phyloP scores from a whole-genome alignment of 129 eudicot species.

The Flaveria ramosissima region DNA sequence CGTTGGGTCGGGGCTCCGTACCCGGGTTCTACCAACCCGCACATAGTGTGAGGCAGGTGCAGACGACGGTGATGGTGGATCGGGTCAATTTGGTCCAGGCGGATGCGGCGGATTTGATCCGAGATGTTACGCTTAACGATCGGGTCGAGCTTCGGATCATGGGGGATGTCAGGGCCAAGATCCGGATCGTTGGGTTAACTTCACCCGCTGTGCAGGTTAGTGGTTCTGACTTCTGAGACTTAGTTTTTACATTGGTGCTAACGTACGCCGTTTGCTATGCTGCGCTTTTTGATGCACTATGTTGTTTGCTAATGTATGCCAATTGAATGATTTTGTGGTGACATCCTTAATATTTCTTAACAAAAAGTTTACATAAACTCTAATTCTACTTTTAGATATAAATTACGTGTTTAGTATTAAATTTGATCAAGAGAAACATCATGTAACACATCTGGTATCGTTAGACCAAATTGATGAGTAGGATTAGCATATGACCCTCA shows the following conservation, averaged over 20 bases:
- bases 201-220: constrained; percentile 96
- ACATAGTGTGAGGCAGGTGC: constrained; percentile 64
- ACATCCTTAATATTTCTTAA: no score
- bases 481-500: not conserved
- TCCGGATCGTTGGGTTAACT: constrained; percentile 79
- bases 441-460: no score
- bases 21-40: constrained; percentile 84
- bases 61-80: constrained; percentile 69
- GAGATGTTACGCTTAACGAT: constrained; percentile 73
- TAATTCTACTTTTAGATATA: no score
- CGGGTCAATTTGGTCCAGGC: constrained; percentile 70
- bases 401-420: no score
- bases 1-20: constrained; percentile 73
- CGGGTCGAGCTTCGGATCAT: constrained; percentile 85
- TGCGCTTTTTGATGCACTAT: not conserved
- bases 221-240: not conserved
- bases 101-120: constrained; percentile 75
- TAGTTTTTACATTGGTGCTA: not conserved
- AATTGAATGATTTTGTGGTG: not conserved
- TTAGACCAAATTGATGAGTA: no score
- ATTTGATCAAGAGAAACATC: no score
- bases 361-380: no score
- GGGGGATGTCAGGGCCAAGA: constrained; percentile 95
- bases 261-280: constrained; percentile 29
- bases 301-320: no score